A percentile compares a stretch with the other conserved stretches of the same genome.
phyloP scores from a whole-genome alignment of 495 filamentous ascomycete species.

The Penicillium alfredii region DNA sequence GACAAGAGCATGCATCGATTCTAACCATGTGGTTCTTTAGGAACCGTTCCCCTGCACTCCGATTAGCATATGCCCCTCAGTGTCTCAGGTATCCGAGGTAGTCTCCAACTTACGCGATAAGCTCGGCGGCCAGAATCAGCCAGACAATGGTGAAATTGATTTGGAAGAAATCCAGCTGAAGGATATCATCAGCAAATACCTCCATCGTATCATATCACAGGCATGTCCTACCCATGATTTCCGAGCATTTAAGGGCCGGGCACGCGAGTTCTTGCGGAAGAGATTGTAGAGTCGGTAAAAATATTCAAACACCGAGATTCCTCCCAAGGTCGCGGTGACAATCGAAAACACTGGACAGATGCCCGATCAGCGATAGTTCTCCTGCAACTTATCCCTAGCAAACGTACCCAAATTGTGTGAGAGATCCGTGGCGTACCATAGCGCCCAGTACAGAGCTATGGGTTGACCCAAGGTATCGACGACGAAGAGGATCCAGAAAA shows the following conservation, averaged over 20 bases:
- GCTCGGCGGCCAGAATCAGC: conserved; percentile 44
- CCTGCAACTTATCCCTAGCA: neutral
- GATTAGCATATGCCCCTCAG: conserved; percentile 24
- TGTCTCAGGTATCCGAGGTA: too few species aligned
- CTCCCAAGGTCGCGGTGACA: conserved; percentile 50
- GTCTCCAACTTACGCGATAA: conserved; percentile 43
- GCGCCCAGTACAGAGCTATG: conserved; percentile 49
- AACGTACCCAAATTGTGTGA: conserved; percentile 50
- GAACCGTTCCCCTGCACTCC: conserved; percentile 35
- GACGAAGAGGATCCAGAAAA: conserved; percentile 55
- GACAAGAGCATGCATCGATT: neutral
- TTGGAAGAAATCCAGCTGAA: conserved; percentile 56
- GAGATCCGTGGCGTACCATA: conserved; percentile 50
- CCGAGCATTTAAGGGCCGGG: conserved; percentile 48
- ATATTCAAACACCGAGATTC: conserved; percentile 57
- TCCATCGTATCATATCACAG: conserved; percentile 5
- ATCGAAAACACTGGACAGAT: conserved; percentile 48
- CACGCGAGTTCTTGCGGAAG: conserved; percentile 42
- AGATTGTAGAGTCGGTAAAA: conserved; percentile 41
- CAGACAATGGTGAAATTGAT: conserved; percentile 54
- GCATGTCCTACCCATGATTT: conserved; percentile 46
- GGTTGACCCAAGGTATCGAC: conserved; percentile 51
- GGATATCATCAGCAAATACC: conserved; percentile 4
- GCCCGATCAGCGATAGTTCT: conserved; percentile 3
- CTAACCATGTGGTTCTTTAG: conserved; percentile 33